Evolutionary conservation across 2,329 filamentous ascomycete species (phyloP).

Genomic region (Fusarium sp.): DNA sequence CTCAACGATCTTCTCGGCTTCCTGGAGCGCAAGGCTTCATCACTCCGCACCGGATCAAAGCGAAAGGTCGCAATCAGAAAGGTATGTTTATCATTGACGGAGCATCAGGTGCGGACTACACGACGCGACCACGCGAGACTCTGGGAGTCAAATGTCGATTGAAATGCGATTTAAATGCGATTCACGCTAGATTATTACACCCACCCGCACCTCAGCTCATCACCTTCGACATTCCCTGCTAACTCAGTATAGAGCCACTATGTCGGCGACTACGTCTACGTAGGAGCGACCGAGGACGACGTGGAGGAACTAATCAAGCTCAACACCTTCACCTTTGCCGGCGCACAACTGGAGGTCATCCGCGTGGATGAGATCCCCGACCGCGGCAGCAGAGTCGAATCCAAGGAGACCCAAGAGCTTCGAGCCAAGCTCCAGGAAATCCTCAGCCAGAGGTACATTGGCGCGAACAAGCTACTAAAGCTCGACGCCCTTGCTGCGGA

Average conservation of each 20-base stretch:
- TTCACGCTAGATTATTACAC: slow-evolving; percentile 34
- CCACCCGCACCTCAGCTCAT: slow-evolving; percentile 34
- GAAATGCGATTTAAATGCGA: slow-evolving; percentile 2
- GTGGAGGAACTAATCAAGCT: slow-evolving; percentile 70
- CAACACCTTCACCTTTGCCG: slow-evolving; percentile 73
- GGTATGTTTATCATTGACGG: slow-evolving; percentile 67
- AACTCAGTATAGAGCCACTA: slow-evolving; percentile 74
- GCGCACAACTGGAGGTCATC: slow-evolving; percentile 64
- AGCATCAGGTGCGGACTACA: slow-evolving; percentile 43
- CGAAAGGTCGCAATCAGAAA: slow-evolving; percentile 73
- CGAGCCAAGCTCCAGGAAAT: slow-evolving; percentile 74
- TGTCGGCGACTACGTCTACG: slow-evolving; percentile 72
- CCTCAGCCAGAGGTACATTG: slow-evolving; percentile 76
- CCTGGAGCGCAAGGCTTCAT: slow-evolving; percentile 72
- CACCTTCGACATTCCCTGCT: slow-evolving; percentile 59
- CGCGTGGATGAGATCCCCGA: slow-evolving; percentile 55
- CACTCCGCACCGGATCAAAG: slow-evolving; percentile 56
- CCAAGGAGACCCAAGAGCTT: slow-evolving; percentile 64
- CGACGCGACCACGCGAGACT: slow-evolving; percentile 35
- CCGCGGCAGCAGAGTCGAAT: slow-evolving; percentile 53
- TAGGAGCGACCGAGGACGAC: slow-evolving; percentile 71
- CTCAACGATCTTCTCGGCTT: slow-evolving; percentile 70
- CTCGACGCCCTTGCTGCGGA: slow-evolving; percentile 81
- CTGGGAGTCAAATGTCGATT: slow-evolving; percentile 35
- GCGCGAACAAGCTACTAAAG: slow-evolving; percentile 76